Evolutionary conservation across 345 rosid genomes (phyloP), one percentile per base, ranked within the genome.

Genomic region (Ceriops decandra): DNA sequence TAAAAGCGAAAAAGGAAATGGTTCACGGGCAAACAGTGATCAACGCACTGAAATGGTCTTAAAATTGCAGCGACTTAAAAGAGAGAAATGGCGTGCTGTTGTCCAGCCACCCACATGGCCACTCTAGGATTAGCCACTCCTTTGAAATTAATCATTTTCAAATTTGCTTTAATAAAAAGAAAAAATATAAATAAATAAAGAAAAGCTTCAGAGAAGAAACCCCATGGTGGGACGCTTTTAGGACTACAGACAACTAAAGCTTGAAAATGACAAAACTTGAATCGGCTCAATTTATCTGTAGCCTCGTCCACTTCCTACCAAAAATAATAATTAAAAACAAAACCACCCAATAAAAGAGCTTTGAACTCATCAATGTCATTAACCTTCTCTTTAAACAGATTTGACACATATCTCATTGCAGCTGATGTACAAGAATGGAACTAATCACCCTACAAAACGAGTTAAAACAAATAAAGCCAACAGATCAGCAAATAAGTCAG

Each of bases 21-120:
- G 60, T 38, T 58, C 84, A 83, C 79, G 80, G 36, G 36, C 36
- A 33, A 33, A 33, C 36, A 33, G 9, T 33, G 36, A 84, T 77
- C 67, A 71, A 33, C 38, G 74, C 74, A 22, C 66, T 60, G 46
- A 15, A 64, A 67, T 78, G 56, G 36, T 7, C 36, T 7, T 10
- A 33, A 33, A 7, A 33, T 7, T 7, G 36, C 36, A 33, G 36
- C 9, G 36, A 9, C 36, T 9, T 33, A 33, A 1, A 33, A 33
- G 53, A 32, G 20, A 24, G 47, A 52, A 9, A 59, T 42, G 68
- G 27, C 76, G 51, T 24, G 35, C 27, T 11, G 13, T 38, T 38
- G 15, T 38, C 15, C 46, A 2, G 0, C 4, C 16, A 38, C 46
- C 46, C 46, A 38, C 13, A 10, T 9, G 46, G 46, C 46, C 46